Conservation (phyloP, 768 basidiomycete genomes). For the Tulasnella sp. region DNA sequence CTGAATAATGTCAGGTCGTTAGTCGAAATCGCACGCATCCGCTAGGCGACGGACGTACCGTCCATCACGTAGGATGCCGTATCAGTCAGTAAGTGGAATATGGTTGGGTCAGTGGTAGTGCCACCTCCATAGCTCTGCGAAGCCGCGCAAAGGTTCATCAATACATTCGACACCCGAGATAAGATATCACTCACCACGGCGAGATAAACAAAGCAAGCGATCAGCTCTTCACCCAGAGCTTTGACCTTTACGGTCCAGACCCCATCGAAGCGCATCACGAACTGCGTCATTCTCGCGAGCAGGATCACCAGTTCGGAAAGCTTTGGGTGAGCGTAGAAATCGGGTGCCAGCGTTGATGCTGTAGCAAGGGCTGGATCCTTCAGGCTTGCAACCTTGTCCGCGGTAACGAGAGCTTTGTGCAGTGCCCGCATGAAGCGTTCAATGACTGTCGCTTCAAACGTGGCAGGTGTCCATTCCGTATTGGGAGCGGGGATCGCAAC, state of each 20-base stretch:
- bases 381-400: conserved; percentile 3
- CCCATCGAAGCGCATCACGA: conserved; percentile 24
- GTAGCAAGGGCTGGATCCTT: background rate
- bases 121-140: conserved; percentile 19
- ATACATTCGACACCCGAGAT: background rate
- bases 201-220: conserved; percentile 19
- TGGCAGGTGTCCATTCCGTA: conserved; percentile 16
- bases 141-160: background rate
- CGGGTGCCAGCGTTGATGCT: background rate
- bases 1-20: background rate
- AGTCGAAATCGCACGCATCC: background rate
- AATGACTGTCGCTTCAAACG: conserved; percentile 3
- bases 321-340: background rate
- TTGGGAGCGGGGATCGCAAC: conserved; percentile 17
- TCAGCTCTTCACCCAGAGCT: background rate
- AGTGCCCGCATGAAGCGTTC: conserved; percentile 19
- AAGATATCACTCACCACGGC: conserved; percentile 20
- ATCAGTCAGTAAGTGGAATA: conserved; percentile 26
- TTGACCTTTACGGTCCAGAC: conserved; percentile 27
- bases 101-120: background rate
- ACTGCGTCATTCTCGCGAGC: conserved; percentile 25
- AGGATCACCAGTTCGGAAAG: conserved; percentile 27
- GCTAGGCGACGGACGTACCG: conserved; percentile 13
- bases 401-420: conserved; percentile 5
- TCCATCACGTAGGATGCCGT: conserved; percentile 28